Base-by-base conservation (phyloP, 2,329 filamentous ascomycete genomes). In the Colletotrichum gloeosporioides region DNA sequence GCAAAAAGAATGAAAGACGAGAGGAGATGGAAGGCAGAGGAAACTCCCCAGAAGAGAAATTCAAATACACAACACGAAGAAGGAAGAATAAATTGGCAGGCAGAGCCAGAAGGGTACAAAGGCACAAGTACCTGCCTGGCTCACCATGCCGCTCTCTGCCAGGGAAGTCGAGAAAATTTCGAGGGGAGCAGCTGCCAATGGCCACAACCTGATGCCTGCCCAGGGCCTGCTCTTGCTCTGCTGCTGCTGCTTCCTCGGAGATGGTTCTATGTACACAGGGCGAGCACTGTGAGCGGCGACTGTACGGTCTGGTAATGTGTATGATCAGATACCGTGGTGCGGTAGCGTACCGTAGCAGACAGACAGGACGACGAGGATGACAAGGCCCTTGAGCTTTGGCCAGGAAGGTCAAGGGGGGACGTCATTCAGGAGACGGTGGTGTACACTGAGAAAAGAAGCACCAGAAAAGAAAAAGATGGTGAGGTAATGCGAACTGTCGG, bases 61-160 rank as follows among this genome's bases (percentile, higher is more conserved):
- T 74, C 63, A 69, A 44, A 75, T 61, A 64, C 44, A 22, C 10
- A 32, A 72, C 31, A 69, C 25, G 44, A 71, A 69, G 66, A 71
- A 72, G 62, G 65, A 77, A 71, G 59, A 77, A 79, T 70, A 76
- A 78, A 77, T 55, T 72, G 73, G 65, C 36, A 64, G 61, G 49
- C 57, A 70, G 22, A 72, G 61, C 29, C 69, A 32, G 69, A 34
- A 39, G 55, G 73, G 59, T 32, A 62, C 25, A 61, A 31, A 18
- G 25, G 59, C n/a, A 10, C 18, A 69, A 31, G 73, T 73, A 73
- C 70, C 68, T 31, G 39, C 44, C 61, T n/a, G 49, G 59, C 63
- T 29, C 57, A 64, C 64, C 73, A 16, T 71, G 63, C 44, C 59
- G 32, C 57, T 27, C 49, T 63, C 73, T 64, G 44, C 57, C 73